These are phyloP conservation scores for Perilla frutescens DNA, from an alignment of 257 asterid genomes.

Conservation along the genomic window DNA sequence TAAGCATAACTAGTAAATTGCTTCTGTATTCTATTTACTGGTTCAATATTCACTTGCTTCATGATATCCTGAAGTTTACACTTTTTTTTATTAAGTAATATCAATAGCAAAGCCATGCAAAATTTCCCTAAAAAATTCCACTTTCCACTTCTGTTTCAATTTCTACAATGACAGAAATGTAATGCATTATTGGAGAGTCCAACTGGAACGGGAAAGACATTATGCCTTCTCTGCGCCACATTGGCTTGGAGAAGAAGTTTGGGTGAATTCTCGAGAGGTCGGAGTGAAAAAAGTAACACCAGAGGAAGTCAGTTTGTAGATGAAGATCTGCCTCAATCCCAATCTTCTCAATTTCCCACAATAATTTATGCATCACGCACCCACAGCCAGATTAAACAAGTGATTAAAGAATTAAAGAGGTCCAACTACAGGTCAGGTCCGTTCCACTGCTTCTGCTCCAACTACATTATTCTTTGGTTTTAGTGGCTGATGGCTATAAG, in stretches of 20 bases:
- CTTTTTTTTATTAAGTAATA: not conserved
- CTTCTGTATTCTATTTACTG: not conserved
- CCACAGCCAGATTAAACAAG: constrained; percentile 97
- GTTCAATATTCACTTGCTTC: constrained; percentile 17
- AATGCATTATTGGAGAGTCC: constrained; percentile 98
- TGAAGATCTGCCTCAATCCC: constrained; percentile 51
- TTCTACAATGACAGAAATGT: constrained; percentile 56
- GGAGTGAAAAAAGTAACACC: constrained; percentile 49
- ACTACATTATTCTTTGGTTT: not conserved
- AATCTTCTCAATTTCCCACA: constrained; percentile 61
- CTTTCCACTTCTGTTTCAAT: constrained; percentile 14
- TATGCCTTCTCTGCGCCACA: constrained; percentile 94
- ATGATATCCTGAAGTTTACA: not conserved
- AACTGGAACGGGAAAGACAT: constrained; percentile 97
- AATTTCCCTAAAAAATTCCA: not conserved
- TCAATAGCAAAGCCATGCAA: constrained; percentile 6
- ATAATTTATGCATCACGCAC: constrained; percentile 94
- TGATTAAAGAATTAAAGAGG: constrained; percentile 89
- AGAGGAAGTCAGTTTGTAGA: constrained; percentile 60
- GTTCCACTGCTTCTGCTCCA: constrained; percentile 32
- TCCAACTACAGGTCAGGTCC: constrained; percentile 82
- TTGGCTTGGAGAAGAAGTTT: constrained; percentile 97
- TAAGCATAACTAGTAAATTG: not conserved
- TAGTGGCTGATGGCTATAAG: not conserved
- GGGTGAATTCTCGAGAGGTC: constrained; percentile 74